Evolutionary conservation across 2,329 filamentous ascomycete species (phyloP), one percentile per base, ranked within the genome.

Genomic region (Claviceps sp.): DNA sequence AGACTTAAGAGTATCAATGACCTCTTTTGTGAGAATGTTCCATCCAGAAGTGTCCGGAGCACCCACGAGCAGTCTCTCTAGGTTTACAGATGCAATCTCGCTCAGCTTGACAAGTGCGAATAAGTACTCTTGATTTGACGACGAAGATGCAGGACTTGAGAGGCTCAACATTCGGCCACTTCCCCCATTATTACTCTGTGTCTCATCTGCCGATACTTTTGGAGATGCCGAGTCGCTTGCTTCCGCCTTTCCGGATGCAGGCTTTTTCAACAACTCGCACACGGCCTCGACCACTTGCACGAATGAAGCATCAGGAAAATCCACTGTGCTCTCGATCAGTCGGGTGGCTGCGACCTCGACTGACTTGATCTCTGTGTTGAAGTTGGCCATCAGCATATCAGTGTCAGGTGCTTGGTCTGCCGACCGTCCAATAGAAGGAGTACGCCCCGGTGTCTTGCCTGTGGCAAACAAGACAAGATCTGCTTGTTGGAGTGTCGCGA

Each of bases 401-500:
- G 72, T 68, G 23, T 82, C 78, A 16, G 68, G 70, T 45, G 64
- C 71, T 44, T 68, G 65, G 56, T 78, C 79, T 26, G 69, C 61
- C 1, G 65, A 69, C 53, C 72, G 71, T 13, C 66, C 68, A 5
- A 72, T 68, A 1, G 76, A 69, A 5, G 75, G 70, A 1, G 76
- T 75, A 50, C 74, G 72, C 0, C 75, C 77, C 0, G 76, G 70
- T 4, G 72, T 64, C 58, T 79, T 80, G 11, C 75, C 75, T 14
- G 76, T 80, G 11, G 79, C 76, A 51, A 83, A 86, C 26, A 96
- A 76, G 4, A 97, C 83, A 55, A 95, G 82, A 60, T 97, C 93
- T 2, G 91, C 90, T 65, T 96, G 88, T 61, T 96, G 89, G 7
- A 98, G 71, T 0, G 90, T 95, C 61, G 95, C 90, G 1, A 98